These are phyloP conservation scores for Cystobasidium sp. DNA, from an alignment of 1,284 basidiomycete species.

Conservation along the genomic window DNA sequence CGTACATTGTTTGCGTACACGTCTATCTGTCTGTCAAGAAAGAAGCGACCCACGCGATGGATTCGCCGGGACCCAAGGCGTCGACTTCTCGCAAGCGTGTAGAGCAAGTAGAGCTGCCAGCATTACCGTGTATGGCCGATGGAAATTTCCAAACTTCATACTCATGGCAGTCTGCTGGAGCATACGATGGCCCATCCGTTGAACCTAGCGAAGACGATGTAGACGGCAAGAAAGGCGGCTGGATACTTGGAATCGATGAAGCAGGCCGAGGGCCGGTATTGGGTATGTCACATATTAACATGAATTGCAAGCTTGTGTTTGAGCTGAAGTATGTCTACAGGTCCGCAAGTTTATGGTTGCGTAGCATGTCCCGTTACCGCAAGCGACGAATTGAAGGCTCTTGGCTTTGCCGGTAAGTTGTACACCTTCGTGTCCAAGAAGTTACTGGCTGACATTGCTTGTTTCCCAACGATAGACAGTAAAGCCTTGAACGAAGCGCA, in stretches of 20 bases:
- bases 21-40: background rate
- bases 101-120: conserved; percentile 22
- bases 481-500: conserved; percentile 77
- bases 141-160: conserved; percentile 63
- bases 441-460: conserved; percentile 1
- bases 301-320: no score
- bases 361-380: conserved; percentile 87
- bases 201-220: conserved; percentile 36
- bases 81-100: conserved; percentile 20
- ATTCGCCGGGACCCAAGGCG: conserved; percentile 18
- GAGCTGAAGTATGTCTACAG: conserved; percentile 50
- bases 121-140: conserved; percentile 32
- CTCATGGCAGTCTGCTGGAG: conserved; percentile 72
- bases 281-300: conserved; percentile 59
- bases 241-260: conserved; percentile 91
- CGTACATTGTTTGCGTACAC: conserved; percentile 10
- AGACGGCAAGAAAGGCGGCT: conserved; percentile 64
- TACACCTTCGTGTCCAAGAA: background rate
- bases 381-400: conserved; percentile 70
- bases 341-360: conserved; percentile 90
- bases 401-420: conserved; percentile 82
- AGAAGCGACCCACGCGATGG: conserved; percentile 2
- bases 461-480: conserved; percentile 68
- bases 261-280: conserved; percentile 93
- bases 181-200: conserved; percentile 13